Evolutionary conservation across 2,329 filamentous ascomycete genomes (phyloP).

Genomic region (Diaporthe helianthi): DNA sequence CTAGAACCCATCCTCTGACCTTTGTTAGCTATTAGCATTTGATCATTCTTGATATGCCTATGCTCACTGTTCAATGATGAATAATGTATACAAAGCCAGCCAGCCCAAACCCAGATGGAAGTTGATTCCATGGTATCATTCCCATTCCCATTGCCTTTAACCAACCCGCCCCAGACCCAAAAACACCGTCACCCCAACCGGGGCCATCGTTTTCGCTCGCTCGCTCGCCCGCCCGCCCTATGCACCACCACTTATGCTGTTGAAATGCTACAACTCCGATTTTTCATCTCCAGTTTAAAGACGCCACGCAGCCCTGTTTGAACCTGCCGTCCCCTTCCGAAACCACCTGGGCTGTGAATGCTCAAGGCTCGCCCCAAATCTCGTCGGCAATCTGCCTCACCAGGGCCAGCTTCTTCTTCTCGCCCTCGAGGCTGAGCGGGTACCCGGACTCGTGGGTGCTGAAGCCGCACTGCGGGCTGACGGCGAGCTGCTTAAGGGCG

Average conservation of each 20-base stretch:
- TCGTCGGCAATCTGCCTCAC: constrained; percentile 76
- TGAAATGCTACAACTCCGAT: constrained; percentile 29
- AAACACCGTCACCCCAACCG: constrained; percentile 15
- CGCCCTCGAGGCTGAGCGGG: constrained; percentile 70
- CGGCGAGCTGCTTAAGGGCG: constrained; percentile 70
- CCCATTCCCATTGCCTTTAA: background rate
- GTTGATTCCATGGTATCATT: constrained; percentile 35
- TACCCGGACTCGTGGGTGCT: constrained; percentile 79
- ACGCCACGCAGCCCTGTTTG: background rate
- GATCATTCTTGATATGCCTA: background rate
- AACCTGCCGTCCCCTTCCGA: background rate
- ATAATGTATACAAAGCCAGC: background rate
- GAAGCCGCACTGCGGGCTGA: constrained; percentile 77
- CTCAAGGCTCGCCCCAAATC: constrained; percentile 65
- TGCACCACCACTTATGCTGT: constrained; percentile 33
- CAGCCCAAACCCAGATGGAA: constrained; percentile 31
- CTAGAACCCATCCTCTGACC: background rate
- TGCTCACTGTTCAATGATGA: background rate
- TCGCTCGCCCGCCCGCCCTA: background rate
- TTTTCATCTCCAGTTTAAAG: background rate
- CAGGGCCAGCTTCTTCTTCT: constrained; percentile 75
- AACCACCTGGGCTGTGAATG: constrained; percentile 46
- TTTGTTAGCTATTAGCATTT: background rate
- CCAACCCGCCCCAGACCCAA: background rate
- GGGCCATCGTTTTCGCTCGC: constrained; percentile 12